phyloP scores from a whole-genome alignment of 345 rosid genomes.

The Salix exigua region DNA sequence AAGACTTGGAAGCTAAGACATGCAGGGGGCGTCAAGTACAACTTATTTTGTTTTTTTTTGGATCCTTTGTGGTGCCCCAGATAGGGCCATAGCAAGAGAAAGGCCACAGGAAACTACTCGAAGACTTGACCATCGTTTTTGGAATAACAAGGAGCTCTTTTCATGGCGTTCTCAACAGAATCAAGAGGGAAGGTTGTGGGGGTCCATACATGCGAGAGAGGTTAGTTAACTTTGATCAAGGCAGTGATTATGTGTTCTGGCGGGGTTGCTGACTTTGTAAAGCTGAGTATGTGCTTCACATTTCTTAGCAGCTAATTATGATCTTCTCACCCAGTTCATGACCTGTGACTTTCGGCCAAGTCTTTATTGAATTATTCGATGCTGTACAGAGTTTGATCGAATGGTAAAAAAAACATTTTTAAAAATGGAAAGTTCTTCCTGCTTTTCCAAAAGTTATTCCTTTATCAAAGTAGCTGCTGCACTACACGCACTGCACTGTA shows the following conservation, averaged over 20 bases:
- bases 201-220: conserved; percentile 16
- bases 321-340: conserved; percentile 26
- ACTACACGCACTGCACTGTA: neutral
- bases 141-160: conserved; percentile 1
- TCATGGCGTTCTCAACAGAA: conserved; percentile 12
- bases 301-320: conserved; percentile 1
- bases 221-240: neutral
- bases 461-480: neutral
- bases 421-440: neutral
- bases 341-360: conserved; percentile 9
- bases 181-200: conserved; percentile 2
- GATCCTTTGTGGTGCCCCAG: conserved; percentile 23
- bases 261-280: conserved; percentile 12
- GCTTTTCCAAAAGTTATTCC: conserved; percentile 13
- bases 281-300: neutral
- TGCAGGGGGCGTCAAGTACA: conserved; percentile 24
- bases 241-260: neutral
- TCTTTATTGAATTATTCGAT: neutral
- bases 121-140: conserved; percentile 1
- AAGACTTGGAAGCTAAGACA: conserved; percentile 23
- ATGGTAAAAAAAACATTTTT: neutral
- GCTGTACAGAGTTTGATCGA: neutral
- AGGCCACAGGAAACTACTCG: neutral
- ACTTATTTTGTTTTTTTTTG: conserved; percentile 9
- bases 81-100: conserved; percentile 17